Conservation (phyloP, 192 early-diverging fungal genomes). For the Radiomyces spectabilis region DNA sequence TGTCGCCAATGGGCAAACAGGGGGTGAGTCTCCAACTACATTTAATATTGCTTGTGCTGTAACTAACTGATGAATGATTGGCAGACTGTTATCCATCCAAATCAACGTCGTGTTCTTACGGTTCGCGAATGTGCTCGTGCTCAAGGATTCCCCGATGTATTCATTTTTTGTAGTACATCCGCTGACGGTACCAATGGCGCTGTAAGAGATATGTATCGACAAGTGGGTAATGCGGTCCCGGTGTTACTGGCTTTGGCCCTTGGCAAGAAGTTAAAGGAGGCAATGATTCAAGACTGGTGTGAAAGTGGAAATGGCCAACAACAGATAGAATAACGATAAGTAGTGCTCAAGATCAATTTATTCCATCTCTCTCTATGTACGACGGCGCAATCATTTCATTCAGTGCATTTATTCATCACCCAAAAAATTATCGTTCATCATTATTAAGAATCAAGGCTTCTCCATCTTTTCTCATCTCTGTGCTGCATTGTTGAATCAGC, state of each 20-base stretch:
- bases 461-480: too few relatives aligned
- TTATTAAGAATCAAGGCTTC: too few relatives aligned
- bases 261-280: conserved; percentile 39
- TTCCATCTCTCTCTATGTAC: too few relatives aligned
- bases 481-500: too few relatives aligned
- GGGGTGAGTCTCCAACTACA: conserved; percentile 31
- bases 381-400: too few relatives aligned
- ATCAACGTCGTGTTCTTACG: conserved; percentile 48
- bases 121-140: conserved; percentile 61
- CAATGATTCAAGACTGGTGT: conserved; percentile 32
- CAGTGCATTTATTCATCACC: too few relatives aligned
- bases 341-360: too few relatives aligned
- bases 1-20: conserved; percentile 54
- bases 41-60: not conserved
- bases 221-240: conserved; percentile 69
- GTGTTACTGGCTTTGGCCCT: conserved; percentile 55
- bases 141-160: conserved; percentile 65
- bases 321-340: too few relatives aligned
- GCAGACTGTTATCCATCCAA: conserved; percentile 53
- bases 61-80: not conserved
- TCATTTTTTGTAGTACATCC: conserved; percentile 37
- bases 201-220: conserved; percentile 46
- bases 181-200: conserved; percentile 3
- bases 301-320: too few relatives aligned
- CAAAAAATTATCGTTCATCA: too few relatives aligned